Evolutionary conservation across 2,329 filamentous ascomycete genomes (phyloP).

Genomic region (Hypocreales sp.): DNA sequence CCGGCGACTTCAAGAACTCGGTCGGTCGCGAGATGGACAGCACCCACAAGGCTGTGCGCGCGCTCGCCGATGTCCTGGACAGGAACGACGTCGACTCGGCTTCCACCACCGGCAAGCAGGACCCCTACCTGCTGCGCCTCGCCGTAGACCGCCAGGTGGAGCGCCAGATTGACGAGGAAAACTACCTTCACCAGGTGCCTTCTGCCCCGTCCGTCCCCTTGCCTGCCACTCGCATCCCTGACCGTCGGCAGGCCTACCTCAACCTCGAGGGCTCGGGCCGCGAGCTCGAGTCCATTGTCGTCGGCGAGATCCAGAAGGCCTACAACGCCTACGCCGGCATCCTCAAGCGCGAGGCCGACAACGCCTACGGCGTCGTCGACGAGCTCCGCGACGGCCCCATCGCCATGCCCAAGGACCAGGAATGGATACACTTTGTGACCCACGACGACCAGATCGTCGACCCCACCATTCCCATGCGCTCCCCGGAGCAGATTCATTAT

Average conservation of each 20-base stretch:
- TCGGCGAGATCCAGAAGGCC: slow-evolving; percentile 94
- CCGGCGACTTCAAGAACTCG: slow-evolving; percentile 91
- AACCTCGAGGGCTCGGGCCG: slow-evolving; percentile 90
- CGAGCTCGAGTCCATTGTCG: slow-evolving; percentile 89
- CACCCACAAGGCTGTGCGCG: slow-evolving; percentile 64
- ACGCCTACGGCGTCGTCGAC: slow-evolving; percentile 62
- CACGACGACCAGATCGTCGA: slow-evolving; percentile 77
- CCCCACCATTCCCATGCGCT: slow-evolving; percentile 63
- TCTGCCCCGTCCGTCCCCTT: no score
- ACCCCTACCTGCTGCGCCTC: slow-evolving; percentile 78
- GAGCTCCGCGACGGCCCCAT: slow-evolving; percentile 73
- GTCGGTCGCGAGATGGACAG: slow-evolving; percentile 89
- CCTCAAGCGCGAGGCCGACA: slow-evolving; percentile 78
- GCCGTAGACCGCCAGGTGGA: slow-evolving; percentile 83
- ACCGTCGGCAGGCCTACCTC: slow-evolving; percentile 59
- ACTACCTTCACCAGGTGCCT: slow-evolving; percentile 79
- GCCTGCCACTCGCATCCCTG: background rate
- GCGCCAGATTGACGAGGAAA: slow-evolving; percentile 89
- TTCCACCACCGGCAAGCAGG: slow-evolving; percentile 64
- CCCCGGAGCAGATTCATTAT: slow-evolving; percentile 73
- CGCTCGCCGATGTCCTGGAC: slow-evolving; percentile 68
- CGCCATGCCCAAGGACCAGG: slow-evolving; percentile 83
- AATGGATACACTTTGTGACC: slow-evolving; percentile 75
- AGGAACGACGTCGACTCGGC: slow-evolving; percentile 66
- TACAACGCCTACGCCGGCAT: slow-evolving; percentile 91